Base-by-base conservation (phyloP, 371 early-diverging fungal species). In the Circinella umbellata region DNA sequence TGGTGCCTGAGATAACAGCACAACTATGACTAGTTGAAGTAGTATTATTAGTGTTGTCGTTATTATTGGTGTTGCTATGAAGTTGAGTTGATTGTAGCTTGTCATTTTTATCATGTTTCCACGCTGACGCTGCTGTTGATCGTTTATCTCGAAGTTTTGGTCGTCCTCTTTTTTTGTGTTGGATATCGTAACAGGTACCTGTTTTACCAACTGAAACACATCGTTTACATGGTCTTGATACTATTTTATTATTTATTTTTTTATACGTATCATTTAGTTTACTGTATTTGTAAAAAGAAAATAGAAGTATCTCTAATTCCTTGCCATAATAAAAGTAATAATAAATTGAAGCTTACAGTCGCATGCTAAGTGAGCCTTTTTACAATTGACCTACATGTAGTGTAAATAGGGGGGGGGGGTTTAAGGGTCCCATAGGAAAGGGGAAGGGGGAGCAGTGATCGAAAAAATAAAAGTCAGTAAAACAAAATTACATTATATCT, bases 81-180 rank as follows among this genome's bases (percentile, higher is more conserved):
- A 10, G 9, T 4, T 59, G 57, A 38, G 17, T 63, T 38, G 48
- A 17, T 67, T 42, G 57, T 47, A 49, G 55, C 61, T 36, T 60
- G n/a, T 60, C 49, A 27, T 2, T 46, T 27, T 55, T 48, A 11
- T 57, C 59, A 54, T 55, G 53, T 34, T 55, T 47, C 37, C 39
- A 42, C 57, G 55, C 35, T 34, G 67, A 37, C 18, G 67, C 35
- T 39, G 67, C 49, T 39, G 68, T 8, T 61, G 61, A 38, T 51
- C 64, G 66, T 66, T 86, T 84, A 68, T 88, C 89, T 67, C 88
- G 86, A 37, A 91, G 77, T 71, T 90, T 92, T 42, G 93, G 94
- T 27, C 94, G 85, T 17, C 94, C 94, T 68, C 94, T 87, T 70
- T 92, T 92, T 71, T 92, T 93, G 76, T 92, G 93, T 73, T 91